Evolutionary conservation across 768 basidiomycete genomes (phyloP), one percentile per base, ranked within the genome.

Genomic region (Naganishia friedmannii): DNA sequence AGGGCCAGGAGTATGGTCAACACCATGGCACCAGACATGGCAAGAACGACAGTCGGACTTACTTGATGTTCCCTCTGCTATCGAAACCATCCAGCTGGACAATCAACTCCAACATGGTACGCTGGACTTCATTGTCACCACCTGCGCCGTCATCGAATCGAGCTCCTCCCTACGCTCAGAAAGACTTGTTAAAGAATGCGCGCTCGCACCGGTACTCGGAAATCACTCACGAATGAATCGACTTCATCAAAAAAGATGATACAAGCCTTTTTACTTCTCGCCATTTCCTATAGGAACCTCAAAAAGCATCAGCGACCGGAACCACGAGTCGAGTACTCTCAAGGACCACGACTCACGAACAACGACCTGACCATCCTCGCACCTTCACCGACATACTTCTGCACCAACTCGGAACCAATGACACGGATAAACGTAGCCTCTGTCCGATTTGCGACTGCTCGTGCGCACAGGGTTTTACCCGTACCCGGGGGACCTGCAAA

Each of bases 241-340:
- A 99, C 88, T 84, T 98, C 96, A 75, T 99, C 96, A 74, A 99
- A 98, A 84, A 99, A 99, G 78, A 99, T 97, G 79, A 99, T 98
- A 78, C 96, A 98, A 0, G 96, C 96, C 82, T 98, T 98, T 85
- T 98, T 98, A 74, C 89, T 89, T 72, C 96, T 87, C 34, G 96
- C 96, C 95, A 98, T 97, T 83, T 98, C 96, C 68, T 69, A 23
- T 15, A 26, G 10, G 13, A 6, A 19, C 4, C 31, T 7, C 57
- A 39, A n/a, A 28, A 32, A 34, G 32, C 32, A 8, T 37, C 34
- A 23, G 32, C 7, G 6, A n/a, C n/a, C 28, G 17, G 2, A 10
- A 28, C 29, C 4, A 29, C 23, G n/a, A 26, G 23, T 9, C 17
- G 32, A 1, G 10, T 28, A n/a, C 57, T 60, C 3, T n/a, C 37